A percentile compares a stretch with the other conserved stretches of the same genome.
phyloP scores from a whole-genome alignment of 2,329 filamentous ascomycete genomes.

The Aspergillus sp. region DNA sequence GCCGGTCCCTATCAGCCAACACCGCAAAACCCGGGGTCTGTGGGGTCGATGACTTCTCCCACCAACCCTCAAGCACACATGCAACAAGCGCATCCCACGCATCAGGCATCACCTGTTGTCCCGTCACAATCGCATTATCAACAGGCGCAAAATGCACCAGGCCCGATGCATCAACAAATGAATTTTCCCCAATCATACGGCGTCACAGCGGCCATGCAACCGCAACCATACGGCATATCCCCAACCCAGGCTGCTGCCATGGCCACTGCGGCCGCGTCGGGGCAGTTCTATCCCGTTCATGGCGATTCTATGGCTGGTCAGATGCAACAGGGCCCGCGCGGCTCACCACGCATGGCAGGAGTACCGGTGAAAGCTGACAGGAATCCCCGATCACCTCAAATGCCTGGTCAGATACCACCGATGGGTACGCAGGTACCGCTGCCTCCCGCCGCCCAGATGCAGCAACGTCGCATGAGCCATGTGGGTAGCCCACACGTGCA shows the following conservation, averaged over 20 bases:
- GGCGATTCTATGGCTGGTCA: constrained; percentile 68
- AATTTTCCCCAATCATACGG: constrained; percentile 79
- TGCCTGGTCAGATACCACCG: constrained; percentile 59
- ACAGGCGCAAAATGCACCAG: constrained; percentile 60
- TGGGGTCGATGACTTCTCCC: constrained; percentile 66
- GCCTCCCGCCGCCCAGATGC: constrained; percentile 58
- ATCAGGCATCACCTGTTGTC: constrained; percentile 77
- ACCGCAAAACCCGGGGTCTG: constrained; percentile 49
- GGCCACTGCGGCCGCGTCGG: constrained; percentile 89
- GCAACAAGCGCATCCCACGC: constrained; percentile 57
- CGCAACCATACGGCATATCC: constrained; percentile 71
- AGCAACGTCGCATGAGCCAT: constrained; percentile 69
- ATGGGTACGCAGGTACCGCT: constrained; percentile 50
- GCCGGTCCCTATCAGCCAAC: constrained; percentile 63
- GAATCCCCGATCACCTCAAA: constrained; percentile 74
- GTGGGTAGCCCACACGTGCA: constrained; percentile 73
- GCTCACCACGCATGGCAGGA: constrained; percentile 74
- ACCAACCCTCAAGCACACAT: constrained; percentile 68
- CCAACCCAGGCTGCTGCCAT: constrained; percentile 87
- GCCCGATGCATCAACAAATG: constrained; percentile 65
- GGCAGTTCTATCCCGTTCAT: constrained; percentile 73
- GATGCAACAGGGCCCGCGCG: constrained; percentile 55
- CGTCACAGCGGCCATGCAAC: constrained; percentile 72
- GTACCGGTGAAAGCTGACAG: constrained; percentile 70
- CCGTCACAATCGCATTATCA: constrained; percentile 72